phyloP scores from a whole-genome alignment of 2,329 filamentous ascomycete genomes.

The Fusarium dimerum region DNA sequence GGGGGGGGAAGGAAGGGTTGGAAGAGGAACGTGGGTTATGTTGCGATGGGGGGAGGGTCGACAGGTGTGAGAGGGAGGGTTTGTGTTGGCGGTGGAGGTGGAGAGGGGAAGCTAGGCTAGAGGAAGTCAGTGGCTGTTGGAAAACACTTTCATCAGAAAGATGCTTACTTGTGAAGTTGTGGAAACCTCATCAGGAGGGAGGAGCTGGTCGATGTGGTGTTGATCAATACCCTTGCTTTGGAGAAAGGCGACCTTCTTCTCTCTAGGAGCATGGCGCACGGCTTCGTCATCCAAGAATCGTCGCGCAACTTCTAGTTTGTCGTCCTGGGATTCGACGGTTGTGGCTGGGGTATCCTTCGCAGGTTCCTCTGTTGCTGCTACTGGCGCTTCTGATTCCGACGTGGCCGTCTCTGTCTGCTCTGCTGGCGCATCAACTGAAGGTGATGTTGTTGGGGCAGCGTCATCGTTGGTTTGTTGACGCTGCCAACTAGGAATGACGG shows the following conservation, averaged over 20 bases:
- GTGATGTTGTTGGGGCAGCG: slow-evolving; percentile 18
- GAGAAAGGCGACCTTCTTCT: slow-evolving; percentile 76
- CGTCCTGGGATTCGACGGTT: slow-evolving; percentile 16
- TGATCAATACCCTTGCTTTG: slow-evolving; percentile 71
- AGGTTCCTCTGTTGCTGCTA: slow-evolving; percentile 7
- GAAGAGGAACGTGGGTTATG: slow-evolving; percentile 69
- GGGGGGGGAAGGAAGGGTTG: slow-evolving; percentile 57
- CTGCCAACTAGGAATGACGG: slow-evolving; percentile 37
- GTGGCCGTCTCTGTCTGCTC: background rate
- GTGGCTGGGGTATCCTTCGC: background rate
- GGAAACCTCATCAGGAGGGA: slow-evolving; percentile 40
- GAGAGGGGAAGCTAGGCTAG: slow-evolving; percentile 10
- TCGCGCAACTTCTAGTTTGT: slow-evolving; percentile 62
- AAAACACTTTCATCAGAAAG: background rate
- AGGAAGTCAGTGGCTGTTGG: background rate
- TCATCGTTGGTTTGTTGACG: slow-evolving; percentile 21
- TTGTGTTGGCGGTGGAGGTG: slow-evolving; percentile 17
- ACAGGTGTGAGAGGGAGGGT: slow-evolving; percentile 27
- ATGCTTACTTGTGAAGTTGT: slow-evolving; percentile 19
- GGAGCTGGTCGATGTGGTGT: slow-evolving; percentile 67
- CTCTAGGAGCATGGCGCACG: slow-evolving; percentile 67
- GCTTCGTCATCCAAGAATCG: slow-evolving; percentile 75
- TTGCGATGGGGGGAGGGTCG: slow-evolving; percentile 63
- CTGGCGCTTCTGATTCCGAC: slow-evolving; percentile 1
- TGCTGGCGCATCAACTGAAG: slow-evolving; percentile 18